These are phyloP conservation scores for Parietaria judaica DNA, from an alignment of 306 rosid genomes.

Conservation along the genomic window DNA sequence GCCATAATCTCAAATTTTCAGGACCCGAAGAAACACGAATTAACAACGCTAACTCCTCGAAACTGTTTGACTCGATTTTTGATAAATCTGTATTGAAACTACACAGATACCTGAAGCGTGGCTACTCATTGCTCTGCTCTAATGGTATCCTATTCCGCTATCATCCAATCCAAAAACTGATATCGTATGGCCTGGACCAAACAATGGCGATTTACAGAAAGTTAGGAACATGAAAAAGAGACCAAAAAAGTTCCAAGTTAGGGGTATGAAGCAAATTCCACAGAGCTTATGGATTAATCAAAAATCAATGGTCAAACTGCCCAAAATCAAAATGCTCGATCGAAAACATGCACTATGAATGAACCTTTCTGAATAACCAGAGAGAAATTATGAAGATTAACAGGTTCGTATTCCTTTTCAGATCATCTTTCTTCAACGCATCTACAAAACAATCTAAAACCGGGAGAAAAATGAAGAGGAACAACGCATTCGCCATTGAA, in stretches of 20 bases:
- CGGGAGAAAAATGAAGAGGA: background rate
- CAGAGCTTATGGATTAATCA: background rate
- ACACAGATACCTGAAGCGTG: conserved; percentile 53
- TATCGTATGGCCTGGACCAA: conserved; percentile 19
- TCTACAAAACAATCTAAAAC: conserved; percentile 7
- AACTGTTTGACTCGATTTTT: background rate
- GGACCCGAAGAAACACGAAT: background rate
- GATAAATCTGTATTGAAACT: background rate
- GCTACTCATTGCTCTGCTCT: conserved; percentile 32
- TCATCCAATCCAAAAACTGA: conserved; percentile 37
- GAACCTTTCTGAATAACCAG: no score
- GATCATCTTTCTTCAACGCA: background rate
- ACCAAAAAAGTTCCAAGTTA: no score
- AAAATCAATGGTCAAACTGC: background rate
- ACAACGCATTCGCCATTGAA: background rate
- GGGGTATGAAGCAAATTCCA: background rate
- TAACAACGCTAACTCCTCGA: background rate
- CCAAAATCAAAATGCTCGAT: background rate
- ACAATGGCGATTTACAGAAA: background rate
- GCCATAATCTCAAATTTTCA: no score
- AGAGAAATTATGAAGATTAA: background rate
- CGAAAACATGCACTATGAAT: background rate
- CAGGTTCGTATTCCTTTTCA: background rate
- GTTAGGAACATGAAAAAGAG: conserved; percentile 9
- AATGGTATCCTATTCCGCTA: conserved; percentile 14